A percentile compares a stretch with the other conserved stretches of the same genome.
Conservation (phyloP, 495 filamentous ascomycete genomes). For the Apodospora peruviana region DNA sequence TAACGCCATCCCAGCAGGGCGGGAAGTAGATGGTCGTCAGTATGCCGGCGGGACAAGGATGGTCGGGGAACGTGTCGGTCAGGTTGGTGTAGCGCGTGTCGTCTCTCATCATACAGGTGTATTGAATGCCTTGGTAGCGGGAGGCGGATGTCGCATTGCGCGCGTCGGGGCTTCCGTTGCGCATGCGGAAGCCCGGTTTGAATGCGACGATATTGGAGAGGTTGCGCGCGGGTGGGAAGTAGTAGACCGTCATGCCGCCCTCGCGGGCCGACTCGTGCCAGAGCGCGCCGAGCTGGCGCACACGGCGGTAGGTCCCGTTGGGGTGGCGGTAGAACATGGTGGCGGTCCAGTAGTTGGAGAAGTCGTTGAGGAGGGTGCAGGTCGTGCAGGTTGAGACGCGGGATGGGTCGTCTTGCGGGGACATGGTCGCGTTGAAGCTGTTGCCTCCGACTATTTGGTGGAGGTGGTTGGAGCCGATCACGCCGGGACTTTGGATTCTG, state of each 20-base stretch:
- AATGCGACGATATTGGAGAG: slow-evolving; percentile 34
- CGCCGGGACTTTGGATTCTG: slow-evolving; percentile 10
- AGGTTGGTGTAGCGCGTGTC: slow-evolving; percentile 6
- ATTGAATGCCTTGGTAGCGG: slow-evolving; percentile 10
- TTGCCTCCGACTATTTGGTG: slow-evolving; percentile 17
- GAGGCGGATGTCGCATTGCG: slow-evolving; percentile 2
- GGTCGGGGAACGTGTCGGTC: slow-evolving; percentile 8
- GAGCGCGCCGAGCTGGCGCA: slow-evolving; percentile 16
- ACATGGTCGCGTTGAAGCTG: slow-evolving; percentile 19
- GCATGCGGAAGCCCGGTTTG: slow-evolving; percentile 59
- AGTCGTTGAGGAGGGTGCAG: slow-evolving; percentile 24
- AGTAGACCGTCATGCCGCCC: slow-evolving; percentile 37
- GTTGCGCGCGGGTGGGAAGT: slow-evolving; percentile 27
- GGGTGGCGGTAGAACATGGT: slow-evolving; percentile 26
- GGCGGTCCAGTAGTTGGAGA: slow-evolving; percentile 37
- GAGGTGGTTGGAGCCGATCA: slow-evolving; percentile 10
- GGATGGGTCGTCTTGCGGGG: slow-evolving; percentile 13
- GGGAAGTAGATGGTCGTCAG: slow-evolving; percentile 21
- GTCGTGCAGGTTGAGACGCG: slow-evolving; percentile 22
- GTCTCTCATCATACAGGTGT: slow-evolving; percentile 12
- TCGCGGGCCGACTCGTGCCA: slow-evolving; percentile 4
- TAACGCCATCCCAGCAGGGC: slow-evolving; percentile 12
- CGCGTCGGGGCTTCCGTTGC: slow-evolving; percentile 42
- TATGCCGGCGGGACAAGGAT: slow-evolving; percentile 7
- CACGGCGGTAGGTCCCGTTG: slow-evolving; percentile 31